A percentile compares a stretch with the other conserved stretches of the same genome.
Conservation (phyloP, 129 eudicot species). For the Tagetes erecta region DNA sequence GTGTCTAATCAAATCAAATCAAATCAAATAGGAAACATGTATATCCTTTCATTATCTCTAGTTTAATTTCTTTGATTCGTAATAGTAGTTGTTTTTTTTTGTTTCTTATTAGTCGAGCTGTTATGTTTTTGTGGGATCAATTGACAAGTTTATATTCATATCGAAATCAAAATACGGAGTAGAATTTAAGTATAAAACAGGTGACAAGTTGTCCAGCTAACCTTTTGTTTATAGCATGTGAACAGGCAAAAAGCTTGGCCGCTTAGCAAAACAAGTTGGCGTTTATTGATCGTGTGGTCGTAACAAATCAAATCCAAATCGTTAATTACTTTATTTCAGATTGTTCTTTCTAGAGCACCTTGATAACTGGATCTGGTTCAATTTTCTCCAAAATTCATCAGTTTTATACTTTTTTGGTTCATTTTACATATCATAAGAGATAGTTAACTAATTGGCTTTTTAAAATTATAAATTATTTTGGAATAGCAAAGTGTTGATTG, state of each 20-base stretch:
- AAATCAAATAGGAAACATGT: conserved; percentile 29
- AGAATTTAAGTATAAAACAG: no score
- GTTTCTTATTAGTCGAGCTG: not conserved
- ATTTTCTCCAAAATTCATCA: not conserved
- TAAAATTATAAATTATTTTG: no score
- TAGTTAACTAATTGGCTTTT: no score
- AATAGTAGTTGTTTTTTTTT: conserved; percentile 8
- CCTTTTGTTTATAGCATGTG: no score
- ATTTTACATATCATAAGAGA: not conserved
- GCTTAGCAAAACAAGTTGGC: no score
- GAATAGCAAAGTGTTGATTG: no score
- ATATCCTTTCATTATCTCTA: conserved; percentile 30
- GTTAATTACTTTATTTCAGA: not conserved
- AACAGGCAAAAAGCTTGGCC: no score
- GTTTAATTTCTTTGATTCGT: not conserved
- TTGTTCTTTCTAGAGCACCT: not conserved
- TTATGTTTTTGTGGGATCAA: conserved; percentile 2
- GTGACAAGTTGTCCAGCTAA: no score
- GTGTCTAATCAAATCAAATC: not conserved
- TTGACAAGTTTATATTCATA: not conserved
- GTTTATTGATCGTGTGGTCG: no score
- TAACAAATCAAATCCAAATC: no score
- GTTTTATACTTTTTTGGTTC: not conserved
- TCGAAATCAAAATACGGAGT: no score
- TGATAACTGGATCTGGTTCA: not conserved